Percentiles rank a stretch among this genome's conserved stretches.
phyloP scores from a whole-genome alignment of 371 early-diverging fungal species.

The Lichtheimia ornata region DNA sequence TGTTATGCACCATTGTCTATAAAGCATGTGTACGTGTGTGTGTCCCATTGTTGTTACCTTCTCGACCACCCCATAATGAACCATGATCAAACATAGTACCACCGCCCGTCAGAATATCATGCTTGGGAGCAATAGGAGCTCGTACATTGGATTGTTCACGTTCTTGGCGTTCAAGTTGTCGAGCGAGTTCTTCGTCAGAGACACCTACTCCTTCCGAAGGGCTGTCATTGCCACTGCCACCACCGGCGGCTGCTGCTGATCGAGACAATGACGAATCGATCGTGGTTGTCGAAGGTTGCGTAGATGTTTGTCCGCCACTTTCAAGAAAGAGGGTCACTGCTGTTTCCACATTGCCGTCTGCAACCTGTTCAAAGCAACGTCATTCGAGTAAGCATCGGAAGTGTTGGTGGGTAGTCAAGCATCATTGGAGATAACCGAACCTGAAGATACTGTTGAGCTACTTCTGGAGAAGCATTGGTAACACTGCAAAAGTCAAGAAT shows the following conservation, averaged over 20 bases:
- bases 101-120: slow-evolving; percentile 71
- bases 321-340: slow-evolving; percentile 44
- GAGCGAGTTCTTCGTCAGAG: slow-evolving; percentile 56
- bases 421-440: slow-evolving; percentile 15
- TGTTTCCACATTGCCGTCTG: slow-evolving; percentile 44
- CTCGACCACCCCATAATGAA: slow-evolving; percentile 7
- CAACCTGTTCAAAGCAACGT: slow-evolving; percentile 24
- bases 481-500: slow-evolving; percentile 40
- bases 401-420: background rate
- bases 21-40: background rate
- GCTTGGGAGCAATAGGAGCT: slow-evolving; percentile 78
- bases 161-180: slow-evolving; percentile 53
- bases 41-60: slow-evolving; percentile 1
- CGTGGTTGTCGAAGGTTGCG: background rate
- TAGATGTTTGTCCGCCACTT: slow-evolving; percentile 24
- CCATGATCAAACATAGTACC: slow-evolving; percentile 12
- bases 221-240: background rate
- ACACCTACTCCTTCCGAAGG: slow-evolving; percentile 1
- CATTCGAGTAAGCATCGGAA: background rate
- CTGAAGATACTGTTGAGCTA: slow-evolving; percentile 41
- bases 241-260: background rate
- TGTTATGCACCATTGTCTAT: background rate
- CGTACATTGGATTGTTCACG: slow-evolving; percentile 47
- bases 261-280: background rate
- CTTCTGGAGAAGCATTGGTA: slow-evolving; percentile 39